A percentile compares a stretch with the other conserved stretches of the same genome.
These are phyloP conservation scores for Brasenia schreberi DNA, from an alignment of 164 flowering plant genomes.

Conservation along the genomic window DNA sequence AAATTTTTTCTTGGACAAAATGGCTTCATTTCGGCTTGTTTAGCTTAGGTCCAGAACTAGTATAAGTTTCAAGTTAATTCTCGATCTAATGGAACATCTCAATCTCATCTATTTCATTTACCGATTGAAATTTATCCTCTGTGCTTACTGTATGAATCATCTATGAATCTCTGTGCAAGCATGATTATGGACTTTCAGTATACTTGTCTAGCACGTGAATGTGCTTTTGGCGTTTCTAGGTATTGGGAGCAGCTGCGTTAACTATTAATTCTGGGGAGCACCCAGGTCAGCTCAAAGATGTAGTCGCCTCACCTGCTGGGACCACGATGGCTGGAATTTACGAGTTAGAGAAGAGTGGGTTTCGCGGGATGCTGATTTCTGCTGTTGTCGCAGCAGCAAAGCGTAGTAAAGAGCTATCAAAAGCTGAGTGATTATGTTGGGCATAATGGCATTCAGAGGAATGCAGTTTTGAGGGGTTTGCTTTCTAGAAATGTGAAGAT, in stretches of 20 bases:
- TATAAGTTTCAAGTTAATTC: background rate
- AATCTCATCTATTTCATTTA: background rate
- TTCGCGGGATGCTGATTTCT: slow-evolving; percentile 73
- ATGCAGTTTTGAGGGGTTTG: too few species aligned
- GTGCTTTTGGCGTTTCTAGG: slow-evolving; percentile 23
- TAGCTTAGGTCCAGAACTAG: too few species aligned
- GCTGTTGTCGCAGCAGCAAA: slow-evolving; percentile 80
- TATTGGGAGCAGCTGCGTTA: slow-evolving; percentile 89
- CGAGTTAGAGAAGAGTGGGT: slow-evolving; percentile 74
- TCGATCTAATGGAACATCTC: background rate
- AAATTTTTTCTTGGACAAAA: too few species aligned
- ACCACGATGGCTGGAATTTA: slow-evolving; percentile 90
- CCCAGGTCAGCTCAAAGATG: slow-evolving; percentile 91
- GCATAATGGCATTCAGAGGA: too few species aligned
- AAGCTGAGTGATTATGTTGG: background rate
- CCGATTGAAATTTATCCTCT: too few species aligned
- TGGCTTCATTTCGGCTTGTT: too few species aligned
- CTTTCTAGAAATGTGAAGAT: too few species aligned
- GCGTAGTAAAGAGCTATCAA: slow-evolving; percentile 58
- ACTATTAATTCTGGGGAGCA: slow-evolving; percentile 58
- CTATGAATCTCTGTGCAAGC: background rate
- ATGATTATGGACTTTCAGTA: background rate
- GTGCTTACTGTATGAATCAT: too few species aligned
- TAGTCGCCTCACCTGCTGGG: slow-evolving; percentile 90
- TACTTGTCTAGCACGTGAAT: background rate